These are phyloP conservation scores for Colletotrichum sp. DNA, from an alignment of 2,329 filamentous ascomycete genomes.

Conservation along the genomic window DNA sequence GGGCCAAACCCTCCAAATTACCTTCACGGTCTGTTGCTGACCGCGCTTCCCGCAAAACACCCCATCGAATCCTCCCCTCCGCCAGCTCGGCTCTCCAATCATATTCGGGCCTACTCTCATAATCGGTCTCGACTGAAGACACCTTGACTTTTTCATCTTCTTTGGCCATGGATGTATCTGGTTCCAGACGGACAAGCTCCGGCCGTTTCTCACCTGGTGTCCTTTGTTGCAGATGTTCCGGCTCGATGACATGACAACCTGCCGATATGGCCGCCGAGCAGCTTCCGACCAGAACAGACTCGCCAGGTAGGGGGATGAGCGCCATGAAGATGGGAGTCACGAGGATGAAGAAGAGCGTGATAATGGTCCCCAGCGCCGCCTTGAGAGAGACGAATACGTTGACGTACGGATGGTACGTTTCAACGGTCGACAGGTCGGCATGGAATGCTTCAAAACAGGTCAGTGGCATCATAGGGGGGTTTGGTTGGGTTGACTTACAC, in stretches of 20 bases:
- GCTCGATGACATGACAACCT: neutral
- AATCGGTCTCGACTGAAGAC: neutral
- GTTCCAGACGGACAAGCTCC: neutral
- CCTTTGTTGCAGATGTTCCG: neutral
- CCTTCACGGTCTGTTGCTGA: neutral
- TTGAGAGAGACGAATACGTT: neutral
- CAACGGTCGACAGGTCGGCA: neutral
- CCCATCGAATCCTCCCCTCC: neutral
- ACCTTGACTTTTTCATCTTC: neutral
- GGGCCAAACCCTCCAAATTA: neutral
- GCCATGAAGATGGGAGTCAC: neutral
- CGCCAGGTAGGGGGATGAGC: neutral
- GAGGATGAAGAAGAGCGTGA: neutral
- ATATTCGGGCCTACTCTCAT: neutral
- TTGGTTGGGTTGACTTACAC: neutral
- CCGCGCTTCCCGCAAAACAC: neutral
- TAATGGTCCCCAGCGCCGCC: neutral
- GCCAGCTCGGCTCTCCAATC: neutral
- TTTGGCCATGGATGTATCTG: neutral
- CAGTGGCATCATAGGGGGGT: neutral
- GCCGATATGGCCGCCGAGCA: neutral
- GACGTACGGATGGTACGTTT: neutral
- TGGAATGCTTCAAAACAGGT: neutral
- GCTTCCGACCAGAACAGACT: neutral
- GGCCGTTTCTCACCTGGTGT: neutral